Evolutionary conservation across 2,329 filamentous ascomycete genomes (phyloP).

Genomic region (Rosellinia necatrix): DNA sequence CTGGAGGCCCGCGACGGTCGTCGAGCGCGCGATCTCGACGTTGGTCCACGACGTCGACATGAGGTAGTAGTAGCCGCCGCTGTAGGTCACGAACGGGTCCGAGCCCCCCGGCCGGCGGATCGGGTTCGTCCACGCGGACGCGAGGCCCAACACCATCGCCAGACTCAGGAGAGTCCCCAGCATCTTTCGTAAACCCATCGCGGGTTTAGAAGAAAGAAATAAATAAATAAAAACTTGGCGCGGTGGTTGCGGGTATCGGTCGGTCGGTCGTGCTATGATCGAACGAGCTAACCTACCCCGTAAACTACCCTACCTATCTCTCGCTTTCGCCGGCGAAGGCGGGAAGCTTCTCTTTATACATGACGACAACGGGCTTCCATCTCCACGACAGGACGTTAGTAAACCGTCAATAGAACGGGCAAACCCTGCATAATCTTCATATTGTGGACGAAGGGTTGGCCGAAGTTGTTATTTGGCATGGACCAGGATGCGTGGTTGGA

Average conservation of each 20-base stretch:
- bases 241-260: too few species aligned
- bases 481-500: background rate
- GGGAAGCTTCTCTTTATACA: constrained; percentile 6
- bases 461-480: background rate
- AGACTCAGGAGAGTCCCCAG: constrained; percentile 21
- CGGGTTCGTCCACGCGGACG: constrained; percentile 54
- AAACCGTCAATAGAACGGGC: background rate
- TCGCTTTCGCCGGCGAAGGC: background rate
- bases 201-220: background rate
- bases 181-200: constrained; percentile 20
- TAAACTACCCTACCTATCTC: too few species aligned
- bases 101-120: constrained; percentile 54
- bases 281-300: too few species aligned
- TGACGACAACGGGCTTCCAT: background rate
- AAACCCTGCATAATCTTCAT: background rate
- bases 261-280: too few species aligned
- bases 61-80: constrained; percentile 59
- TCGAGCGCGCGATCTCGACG: constrained; percentile 58
- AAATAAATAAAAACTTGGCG: too few species aligned
- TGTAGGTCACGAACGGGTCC: constrained; percentile 58
- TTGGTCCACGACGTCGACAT: constrained; percentile 61
- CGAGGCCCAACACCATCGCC: constrained; percentile 7
- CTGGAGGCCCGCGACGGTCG: constrained; percentile 60
- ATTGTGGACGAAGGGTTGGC: background rate
- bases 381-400: background rate